phyloP scores from a whole-genome alignment of 805 yeast genomes.

The Candida krabiensis region DNA sequence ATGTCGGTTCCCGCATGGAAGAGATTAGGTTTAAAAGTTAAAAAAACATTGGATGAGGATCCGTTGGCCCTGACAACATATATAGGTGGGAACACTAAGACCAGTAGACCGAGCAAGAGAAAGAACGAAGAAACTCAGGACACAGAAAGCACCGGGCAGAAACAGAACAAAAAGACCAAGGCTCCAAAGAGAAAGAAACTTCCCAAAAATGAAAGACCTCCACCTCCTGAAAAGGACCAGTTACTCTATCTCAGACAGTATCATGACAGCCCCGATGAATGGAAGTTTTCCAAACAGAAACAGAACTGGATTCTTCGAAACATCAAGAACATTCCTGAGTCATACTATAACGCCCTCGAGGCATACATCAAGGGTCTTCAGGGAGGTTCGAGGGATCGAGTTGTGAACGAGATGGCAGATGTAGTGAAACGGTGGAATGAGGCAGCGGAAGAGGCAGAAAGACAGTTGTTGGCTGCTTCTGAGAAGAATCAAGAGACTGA shows the following conservation, averaged over 20 bases:
- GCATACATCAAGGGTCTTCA: slow-evolving; percentile 60
- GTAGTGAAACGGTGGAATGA: slow-evolving; percentile 59
- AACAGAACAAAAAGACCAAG: too few species aligned
- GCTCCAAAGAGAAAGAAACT: slow-evolving; percentile 69
- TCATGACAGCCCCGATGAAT: slow-evolving; percentile 51
- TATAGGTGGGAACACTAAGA: slow-evolving; percentile 30
- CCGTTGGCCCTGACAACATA: slow-evolving; percentile 44
- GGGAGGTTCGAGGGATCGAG: slow-evolving; percentile 66
- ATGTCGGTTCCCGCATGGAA: slow-evolving; percentile 80
- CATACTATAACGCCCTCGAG: slow-evolving; percentile 51
- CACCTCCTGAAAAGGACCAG: slow-evolving; percentile 80
- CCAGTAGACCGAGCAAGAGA: slow-evolving; percentile 13
- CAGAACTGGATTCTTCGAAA: slow-evolving; percentile 83
- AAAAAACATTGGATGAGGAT: slow-evolving; percentile 45
- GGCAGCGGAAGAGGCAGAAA: slow-evolving; percentile 42
- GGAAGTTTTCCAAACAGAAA: slow-evolving; percentile 87
- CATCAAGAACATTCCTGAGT: slow-evolving; percentile 48
- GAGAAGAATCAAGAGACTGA: slow-evolving; percentile 30
- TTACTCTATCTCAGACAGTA: slow-evolving; percentile 62
- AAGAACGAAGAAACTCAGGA: slow-evolving; percentile 16
- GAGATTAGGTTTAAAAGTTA: slow-evolving; percentile 65
- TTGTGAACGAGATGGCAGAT: slow-evolving; percentile 47
- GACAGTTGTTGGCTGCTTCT: slow-evolving; percentile 34
- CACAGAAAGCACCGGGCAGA: slow-evolving; percentile 21
- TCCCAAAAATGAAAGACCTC: slow-evolving; percentile 65